These are phyloP conservation scores for Starmerella asiatica DNA, from an alignment of 805 yeast genomes.

Conservation along the genomic window DNA sequence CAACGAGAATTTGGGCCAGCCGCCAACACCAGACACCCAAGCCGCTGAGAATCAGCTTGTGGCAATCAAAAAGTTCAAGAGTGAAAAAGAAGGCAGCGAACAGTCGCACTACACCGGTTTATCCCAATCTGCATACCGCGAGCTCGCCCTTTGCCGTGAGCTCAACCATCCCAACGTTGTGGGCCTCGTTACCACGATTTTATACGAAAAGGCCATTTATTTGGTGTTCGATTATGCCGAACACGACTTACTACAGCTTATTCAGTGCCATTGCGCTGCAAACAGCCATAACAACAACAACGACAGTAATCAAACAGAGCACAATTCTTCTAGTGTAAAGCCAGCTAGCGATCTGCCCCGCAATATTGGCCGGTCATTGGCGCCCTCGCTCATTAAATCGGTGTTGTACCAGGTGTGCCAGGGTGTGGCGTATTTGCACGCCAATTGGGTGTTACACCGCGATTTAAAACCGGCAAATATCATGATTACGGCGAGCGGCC, in stretches of 20 bases:
- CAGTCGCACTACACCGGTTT: slow-evolving; percentile 83
- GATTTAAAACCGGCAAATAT: slow-evolving; percentile 96
- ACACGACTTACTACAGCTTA: slow-evolving; percentile 85
- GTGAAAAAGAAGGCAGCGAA: slow-evolving; percentile 75
- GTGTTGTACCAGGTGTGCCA: slow-evolving; percentile 84
- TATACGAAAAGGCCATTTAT: slow-evolving; percentile 80
- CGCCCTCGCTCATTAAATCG: slow-evolving; percentile 62
- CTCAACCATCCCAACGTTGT: slow-evolving; percentile 68
- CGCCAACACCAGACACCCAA: slow-evolving; percentile 8
- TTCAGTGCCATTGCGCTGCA: slow-evolving; percentile 62
- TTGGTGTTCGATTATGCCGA: slow-evolving; percentile 96
- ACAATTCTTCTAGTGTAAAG: background rate
- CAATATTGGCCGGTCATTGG: slow-evolving; percentile 32
- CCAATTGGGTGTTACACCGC: slow-evolving; percentile 91
- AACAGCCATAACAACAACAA: background rate
- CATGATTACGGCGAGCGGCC: slow-evolving; percentile 81
- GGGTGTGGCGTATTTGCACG: slow-evolving; percentile 84
- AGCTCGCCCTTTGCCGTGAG: slow-evolving; percentile 89
- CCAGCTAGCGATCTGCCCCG: background rate
- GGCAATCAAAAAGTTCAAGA: slow-evolving; percentile 92
- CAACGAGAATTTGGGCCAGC: background rate
- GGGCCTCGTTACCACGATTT: slow-evolving; percentile 61
- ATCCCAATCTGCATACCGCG: slow-evolving; percentile 90
- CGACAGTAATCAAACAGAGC: background rate
- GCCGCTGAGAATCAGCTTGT: slow-evolving; percentile 8